phyloP scores from a whole-genome alignment of 2,329 filamentous ascomycete species.

The Akanthomyces dipterigenus region DNA sequence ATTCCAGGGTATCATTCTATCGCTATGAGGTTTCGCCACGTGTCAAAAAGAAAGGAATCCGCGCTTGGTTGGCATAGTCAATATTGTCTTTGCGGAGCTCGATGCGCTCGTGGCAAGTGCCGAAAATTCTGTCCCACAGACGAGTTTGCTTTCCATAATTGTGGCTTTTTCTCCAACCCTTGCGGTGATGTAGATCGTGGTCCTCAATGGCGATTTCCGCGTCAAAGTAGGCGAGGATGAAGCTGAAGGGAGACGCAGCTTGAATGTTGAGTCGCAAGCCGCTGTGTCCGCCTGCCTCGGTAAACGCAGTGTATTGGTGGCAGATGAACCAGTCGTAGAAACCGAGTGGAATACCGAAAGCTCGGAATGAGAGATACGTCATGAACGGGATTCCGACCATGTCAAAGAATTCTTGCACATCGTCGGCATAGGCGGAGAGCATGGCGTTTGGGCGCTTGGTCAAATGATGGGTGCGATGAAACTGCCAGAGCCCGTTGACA shows the following conservation, averaged over 20 bases:
- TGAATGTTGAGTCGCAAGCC: constrained; percentile 29
- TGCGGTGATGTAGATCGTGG: constrained; percentile 17
- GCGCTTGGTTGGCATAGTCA: constrained; percentile 22
- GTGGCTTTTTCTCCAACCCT: constrained; percentile 28
- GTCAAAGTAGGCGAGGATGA: constrained; percentile 25
- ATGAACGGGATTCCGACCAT: constrained; percentile 32
- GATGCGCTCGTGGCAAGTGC: constrained; percentile 27
- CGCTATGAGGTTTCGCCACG: background rate
- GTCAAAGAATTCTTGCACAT: constrained; percentile 33
- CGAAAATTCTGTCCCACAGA: constrained; percentile 28
- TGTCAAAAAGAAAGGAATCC: background rate
- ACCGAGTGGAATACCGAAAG: constrained; percentile 30
- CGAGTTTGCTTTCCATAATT: constrained; percentile 32
- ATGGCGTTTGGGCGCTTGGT: constrained; percentile 37
- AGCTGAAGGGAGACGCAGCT: constrained; percentile 25
- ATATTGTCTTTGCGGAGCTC: constrained; percentile 25
- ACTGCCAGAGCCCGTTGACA: constrained; percentile 30
- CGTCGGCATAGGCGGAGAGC: constrained; percentile 32
- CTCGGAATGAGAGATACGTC: constrained; percentile 27
- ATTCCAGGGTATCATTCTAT: background rate
- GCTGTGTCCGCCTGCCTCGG: constrained; percentile 30
- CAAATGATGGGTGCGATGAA: constrained; percentile 35
- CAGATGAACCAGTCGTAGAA: constrained; percentile 42
- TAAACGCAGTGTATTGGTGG: constrained; percentile 33
- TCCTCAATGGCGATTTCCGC: constrained; percentile 33